These are phyloP conservation scores for Cubamyces lactineus DNA, from an alignment of 768 basidiomycete species.

Conservation along the genomic window DNA sequence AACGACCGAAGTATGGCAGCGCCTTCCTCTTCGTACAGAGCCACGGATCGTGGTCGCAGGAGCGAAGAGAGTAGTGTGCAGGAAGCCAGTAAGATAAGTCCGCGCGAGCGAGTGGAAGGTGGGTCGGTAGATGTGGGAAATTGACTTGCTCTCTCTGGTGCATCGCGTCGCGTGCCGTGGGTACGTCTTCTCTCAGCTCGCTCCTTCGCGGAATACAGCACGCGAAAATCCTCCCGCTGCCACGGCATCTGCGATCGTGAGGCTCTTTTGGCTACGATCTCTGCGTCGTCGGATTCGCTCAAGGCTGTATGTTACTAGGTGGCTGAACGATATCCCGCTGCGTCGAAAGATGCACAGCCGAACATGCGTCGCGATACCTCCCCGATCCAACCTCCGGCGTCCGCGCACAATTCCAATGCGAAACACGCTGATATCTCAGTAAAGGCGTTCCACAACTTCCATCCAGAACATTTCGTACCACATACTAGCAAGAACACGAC, in stretches of 20 bases:
- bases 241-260: neutral
- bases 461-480: too few relatives aligned
- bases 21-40: too few relatives aligned
- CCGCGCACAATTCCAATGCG: neutral
- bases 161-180: slow-evolving; percentile 5
- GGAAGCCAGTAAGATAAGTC: neutral
- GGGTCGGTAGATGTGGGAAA: neutral
- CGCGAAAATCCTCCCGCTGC: neutral
- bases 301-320: too few relatives aligned
- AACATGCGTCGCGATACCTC: neutral
- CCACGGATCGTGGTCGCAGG: neutral
- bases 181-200: neutral
- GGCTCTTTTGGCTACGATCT: too few relatives aligned
- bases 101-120: neutral
- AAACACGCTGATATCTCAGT: too few relatives aligned
- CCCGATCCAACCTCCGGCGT: neutral
- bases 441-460: too few relatives aligned
- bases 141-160: neutral
- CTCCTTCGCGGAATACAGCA: neutral
- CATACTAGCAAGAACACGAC: too few relatives aligned
- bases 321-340: neutral
- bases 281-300: too few relatives aligned
- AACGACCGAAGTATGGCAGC: too few relatives aligned
- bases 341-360: neutral
- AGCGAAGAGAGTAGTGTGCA: neutral